Percentiles rank a stretch among this genome's conserved stretches.
phyloP scores from a whole-genome alignment of 768 basidiomycete genomes.

The Udeniomyces megalosporus region DNA sequence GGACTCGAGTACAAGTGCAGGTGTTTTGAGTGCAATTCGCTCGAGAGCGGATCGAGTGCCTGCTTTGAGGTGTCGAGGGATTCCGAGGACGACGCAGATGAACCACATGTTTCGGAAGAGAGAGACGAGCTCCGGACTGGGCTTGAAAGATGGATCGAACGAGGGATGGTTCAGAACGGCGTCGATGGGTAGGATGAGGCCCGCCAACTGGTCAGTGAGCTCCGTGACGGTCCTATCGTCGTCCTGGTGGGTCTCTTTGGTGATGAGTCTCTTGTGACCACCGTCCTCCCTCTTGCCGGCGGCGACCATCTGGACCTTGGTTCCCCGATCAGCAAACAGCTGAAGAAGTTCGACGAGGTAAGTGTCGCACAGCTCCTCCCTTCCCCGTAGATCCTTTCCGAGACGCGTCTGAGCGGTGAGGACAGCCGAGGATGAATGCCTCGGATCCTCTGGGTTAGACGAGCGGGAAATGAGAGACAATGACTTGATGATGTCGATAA shows the following conservation, averaged over 20 bases:
- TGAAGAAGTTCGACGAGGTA: conserved; percentile 74
- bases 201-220: conserved; percentile 68
- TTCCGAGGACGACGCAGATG: conserved; percentile 68
- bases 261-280: conserved; percentile 1
- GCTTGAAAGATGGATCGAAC: conserved; percentile 44
- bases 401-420: conserved; percentile 80
- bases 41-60: conserved; percentile 60
- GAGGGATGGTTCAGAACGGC: conserved; percentile 58
- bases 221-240: conserved; percentile 18
- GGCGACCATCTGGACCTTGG: conserved; percentile 70
- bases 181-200: conserved; percentile 78
- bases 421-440: conserved; percentile 82
- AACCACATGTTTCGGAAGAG: conserved; percentile 93
- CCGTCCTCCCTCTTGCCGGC: conserved; percentile 24
- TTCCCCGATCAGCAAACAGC: conserved; percentile 77
- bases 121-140: conserved; percentile 42
- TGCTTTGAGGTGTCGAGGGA: conserved; percentile 47
- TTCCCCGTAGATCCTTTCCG: conserved; percentile 55
- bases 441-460: conserved; percentile 73
- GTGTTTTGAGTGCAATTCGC: conserved; percentile 72
- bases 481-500: conserved; percentile 64
- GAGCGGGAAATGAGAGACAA: conserved; percentile 73
- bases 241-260: background rate
- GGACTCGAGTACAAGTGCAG: conserved; percentile 63
- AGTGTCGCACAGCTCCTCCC: conserved; percentile 58